A percentile compares a stretch with the other conserved stretches of the same genome.
phyloP scores from a whole-genome alignment of 306 rosid genomes.

The Datisca glomerata region DNA sequence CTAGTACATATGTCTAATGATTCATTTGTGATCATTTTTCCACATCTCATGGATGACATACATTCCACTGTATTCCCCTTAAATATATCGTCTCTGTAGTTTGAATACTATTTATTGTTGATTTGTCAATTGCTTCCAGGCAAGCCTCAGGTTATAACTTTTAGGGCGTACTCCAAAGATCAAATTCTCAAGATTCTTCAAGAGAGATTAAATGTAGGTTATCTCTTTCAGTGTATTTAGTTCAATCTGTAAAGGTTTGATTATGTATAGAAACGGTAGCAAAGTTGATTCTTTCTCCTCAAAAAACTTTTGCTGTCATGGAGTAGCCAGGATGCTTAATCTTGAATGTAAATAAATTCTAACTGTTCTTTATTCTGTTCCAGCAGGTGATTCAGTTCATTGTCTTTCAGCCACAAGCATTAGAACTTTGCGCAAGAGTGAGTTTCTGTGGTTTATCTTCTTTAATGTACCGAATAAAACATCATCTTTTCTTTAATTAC shows the following conservation, averaged over 20 bases:
- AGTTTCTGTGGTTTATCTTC: neutral
- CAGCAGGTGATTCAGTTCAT: constrained; percentile 59
- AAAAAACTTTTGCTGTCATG: neutral
- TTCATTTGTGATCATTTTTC: no score
- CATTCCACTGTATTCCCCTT: no score
- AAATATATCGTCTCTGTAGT: no score
- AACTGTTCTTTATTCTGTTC: constrained; percentile 2
- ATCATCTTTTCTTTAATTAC: no score
- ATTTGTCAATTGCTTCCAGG: constrained; percentile 27
- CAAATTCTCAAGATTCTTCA: constrained; percentile 76
- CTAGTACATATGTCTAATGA: no score
- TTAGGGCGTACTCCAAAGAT: constrained; percentile 63
- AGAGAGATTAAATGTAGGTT: constrained; percentile 62
- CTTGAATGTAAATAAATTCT: constrained; percentile 10
- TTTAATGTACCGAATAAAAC: neutral
- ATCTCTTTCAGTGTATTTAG: neutral
- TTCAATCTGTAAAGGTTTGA: neutral
- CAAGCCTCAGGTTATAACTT: constrained; percentile 69
- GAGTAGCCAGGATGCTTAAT: no score
- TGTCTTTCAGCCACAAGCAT: constrained; percentile 63
- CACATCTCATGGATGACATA: no score
- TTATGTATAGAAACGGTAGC: neutral
- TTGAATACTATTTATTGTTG: no score
- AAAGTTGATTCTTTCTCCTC: constrained; percentile 4
- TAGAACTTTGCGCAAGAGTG: constrained; percentile 96